phyloP scores from a whole-genome alignment of 2,329 filamentous ascomycete species.

The Claviceps monticola region DNA sequence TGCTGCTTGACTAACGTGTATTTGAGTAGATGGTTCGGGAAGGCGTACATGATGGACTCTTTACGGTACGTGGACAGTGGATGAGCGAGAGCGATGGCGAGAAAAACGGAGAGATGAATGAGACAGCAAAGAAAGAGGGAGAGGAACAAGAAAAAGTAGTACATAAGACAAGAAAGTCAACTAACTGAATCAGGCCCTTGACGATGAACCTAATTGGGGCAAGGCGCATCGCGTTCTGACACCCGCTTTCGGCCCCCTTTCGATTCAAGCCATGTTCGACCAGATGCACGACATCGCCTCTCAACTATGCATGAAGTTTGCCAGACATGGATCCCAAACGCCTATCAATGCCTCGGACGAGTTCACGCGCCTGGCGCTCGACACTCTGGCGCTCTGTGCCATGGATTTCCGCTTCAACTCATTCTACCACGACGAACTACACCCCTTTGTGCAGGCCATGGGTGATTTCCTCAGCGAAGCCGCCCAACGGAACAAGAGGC shows the following conservation, averaged over 20 bases:
- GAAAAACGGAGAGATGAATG: no score
- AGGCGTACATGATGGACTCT: conserved; percentile 50
- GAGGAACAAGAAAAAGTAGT: no score
- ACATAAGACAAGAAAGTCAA: not conserved
- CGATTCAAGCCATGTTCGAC: conserved; percentile 54
- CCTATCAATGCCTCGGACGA: conserved; percentile 50
- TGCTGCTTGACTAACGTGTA: not conserved
- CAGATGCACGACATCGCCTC: conserved; percentile 55
- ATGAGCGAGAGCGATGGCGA: no score
- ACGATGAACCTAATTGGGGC: conserved; percentile 47
- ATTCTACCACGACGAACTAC: conserved; percentile 54
- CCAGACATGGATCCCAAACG: conserved; percentile 42
- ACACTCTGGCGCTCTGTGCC: conserved; percentile 57
- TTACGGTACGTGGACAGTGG: conserved; percentile 33
- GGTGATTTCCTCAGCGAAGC: conserved; percentile 44
- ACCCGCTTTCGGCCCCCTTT: conserved; percentile 55
- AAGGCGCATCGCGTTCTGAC: conserved; percentile 52
- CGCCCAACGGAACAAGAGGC: conserved; percentile 34
- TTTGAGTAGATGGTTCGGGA: conserved; percentile 37
- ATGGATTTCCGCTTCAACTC: conserved; percentile 64
- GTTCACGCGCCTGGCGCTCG: conserved; percentile 59
- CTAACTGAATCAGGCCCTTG: conserved; percentile 23
- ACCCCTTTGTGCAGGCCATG: conserved; percentile 60
- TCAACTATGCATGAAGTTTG: conserved; percentile 56
- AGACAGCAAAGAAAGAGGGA: no score